Conservation (phyloP, 2,329 filamentous ascomycete species). For the Pseudocercospora vitis region DNA sequence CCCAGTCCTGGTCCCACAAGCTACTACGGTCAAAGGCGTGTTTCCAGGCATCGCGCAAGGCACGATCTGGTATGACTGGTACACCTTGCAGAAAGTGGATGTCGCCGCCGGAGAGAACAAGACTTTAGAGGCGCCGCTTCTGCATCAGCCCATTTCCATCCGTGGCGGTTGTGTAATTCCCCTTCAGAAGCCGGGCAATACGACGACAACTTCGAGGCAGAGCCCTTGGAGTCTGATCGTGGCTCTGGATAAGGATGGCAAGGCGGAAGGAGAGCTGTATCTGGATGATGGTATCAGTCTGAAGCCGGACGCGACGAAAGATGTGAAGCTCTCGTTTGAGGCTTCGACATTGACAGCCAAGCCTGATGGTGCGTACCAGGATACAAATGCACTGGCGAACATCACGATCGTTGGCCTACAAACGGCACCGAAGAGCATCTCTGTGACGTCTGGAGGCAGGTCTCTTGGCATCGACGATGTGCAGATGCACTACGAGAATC, state of each 20-base stretch:
- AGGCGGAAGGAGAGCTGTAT: conserved; percentile 14
- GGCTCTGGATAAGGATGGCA: conserved; percentile 12
- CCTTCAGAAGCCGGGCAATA: conserved; percentile 28
- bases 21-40: conserved; percentile 61
- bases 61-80: conserved; percentile 74
- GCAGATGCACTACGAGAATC: conserved; percentile 14
- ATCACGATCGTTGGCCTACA: conserved; percentile 32
- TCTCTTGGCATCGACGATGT: not conserved
- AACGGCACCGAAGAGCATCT: conserved; percentile 11
- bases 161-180: conserved; percentile 31
- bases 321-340: conserved; percentile 42
- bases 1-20: conserved; percentile 63
- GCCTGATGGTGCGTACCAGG: conserved; percentile 27
- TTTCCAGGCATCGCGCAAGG: conserved; percentile 63
- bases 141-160: conserved; percentile 31
- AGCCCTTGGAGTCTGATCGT: conserved; percentile 26
- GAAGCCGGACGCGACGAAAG: conserved; percentile 54
- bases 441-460: conserved; percentile 8
- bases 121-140: conserved; percentile 30
- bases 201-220: conserved; percentile 20
- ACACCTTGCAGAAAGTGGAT: conserved; percentile 58
- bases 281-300: conserved; percentile 72
- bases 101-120: conserved; percentile 46
- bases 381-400: conserved; percentile 30
- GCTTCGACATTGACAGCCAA: conserved; percentile 26